phyloP scores from a whole-genome alignment of 169 alveolate genomes.

The Cryptosporidium felis region DNA sequence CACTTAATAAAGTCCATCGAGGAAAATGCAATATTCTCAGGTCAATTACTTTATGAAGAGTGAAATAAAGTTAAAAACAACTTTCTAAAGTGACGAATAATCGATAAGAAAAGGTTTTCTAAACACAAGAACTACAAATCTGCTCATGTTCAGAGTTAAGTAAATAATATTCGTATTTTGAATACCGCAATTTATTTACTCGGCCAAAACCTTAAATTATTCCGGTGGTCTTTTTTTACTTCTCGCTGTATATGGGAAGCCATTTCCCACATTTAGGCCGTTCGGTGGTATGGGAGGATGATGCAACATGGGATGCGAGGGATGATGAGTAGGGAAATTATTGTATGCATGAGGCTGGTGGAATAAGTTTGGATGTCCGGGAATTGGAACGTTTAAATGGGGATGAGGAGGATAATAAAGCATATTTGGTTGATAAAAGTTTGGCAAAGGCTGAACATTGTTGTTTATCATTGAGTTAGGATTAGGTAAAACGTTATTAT shows the following conservation, averaged over 20 bases:
- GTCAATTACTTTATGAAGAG: too few species aligned
- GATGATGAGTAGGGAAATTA: neutral
- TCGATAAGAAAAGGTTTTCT: too few species aligned
- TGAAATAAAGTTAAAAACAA: too few species aligned
- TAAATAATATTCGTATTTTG: too few species aligned
- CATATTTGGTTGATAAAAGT: constrained; percentile 4
- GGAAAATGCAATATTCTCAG: too few species aligned
- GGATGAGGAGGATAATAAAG: neutral
- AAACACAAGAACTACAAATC: too few species aligned
- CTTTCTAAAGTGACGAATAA: too few species aligned
- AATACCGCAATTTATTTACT: too few species aligned
- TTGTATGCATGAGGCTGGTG: neutral
- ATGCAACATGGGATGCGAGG: neutral
- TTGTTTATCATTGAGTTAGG: neutral
- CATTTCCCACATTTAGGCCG: neutral
- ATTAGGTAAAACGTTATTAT: neutral
- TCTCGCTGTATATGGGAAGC: too few species aligned
- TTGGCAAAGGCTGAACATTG: neutral
- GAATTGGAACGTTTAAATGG: neutral
- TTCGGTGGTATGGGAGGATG: neutral
- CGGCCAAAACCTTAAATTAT: too few species aligned
- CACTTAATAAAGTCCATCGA: too few species aligned
- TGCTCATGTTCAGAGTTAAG: too few species aligned
- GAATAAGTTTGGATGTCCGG: neutral
- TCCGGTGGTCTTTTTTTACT: constrained; percentile 25